phyloP scores from a whole-genome alignment of 2,329 filamentous ascomycete genomes.

The Fonsecaea erecta region DNA sequence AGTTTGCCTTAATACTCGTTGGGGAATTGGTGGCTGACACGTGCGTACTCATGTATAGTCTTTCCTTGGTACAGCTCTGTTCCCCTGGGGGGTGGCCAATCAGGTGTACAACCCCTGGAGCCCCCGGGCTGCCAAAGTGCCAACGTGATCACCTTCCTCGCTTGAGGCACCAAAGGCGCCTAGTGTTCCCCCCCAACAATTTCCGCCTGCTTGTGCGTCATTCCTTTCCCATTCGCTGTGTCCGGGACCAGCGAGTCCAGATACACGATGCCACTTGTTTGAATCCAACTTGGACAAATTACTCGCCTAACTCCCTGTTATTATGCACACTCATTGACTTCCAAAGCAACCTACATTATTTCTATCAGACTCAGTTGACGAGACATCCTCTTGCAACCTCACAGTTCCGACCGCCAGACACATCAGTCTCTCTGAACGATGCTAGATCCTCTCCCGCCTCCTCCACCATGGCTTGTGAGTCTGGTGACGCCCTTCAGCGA shows the following conservation, averaged over 20 bases:
- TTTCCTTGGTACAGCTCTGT: background rate
- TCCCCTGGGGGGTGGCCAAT: background rate
- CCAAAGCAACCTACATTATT: background rate
- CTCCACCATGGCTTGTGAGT: conserved; percentile 57
- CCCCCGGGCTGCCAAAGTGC: background rate
- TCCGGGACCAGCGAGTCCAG: background rate
- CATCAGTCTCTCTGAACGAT: conserved; percentile 37
- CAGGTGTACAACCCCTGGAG: background rate
- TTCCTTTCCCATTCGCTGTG: conserved; percentile 10
- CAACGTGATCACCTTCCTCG: background rate
- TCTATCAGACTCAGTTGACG: background rate
- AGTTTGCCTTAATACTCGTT: no score
- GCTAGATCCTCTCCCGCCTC: conserved; percentile 52
- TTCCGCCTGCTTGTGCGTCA: conserved; percentile 20
- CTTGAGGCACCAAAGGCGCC: conserved; percentile 1
- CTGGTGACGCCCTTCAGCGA: conserved; percentile 57
- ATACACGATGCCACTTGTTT: conserved; percentile 3
- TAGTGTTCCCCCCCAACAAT: background rate
- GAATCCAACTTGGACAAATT: conserved; percentile 2
- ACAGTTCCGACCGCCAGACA: background rate
- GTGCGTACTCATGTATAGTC: background rate
- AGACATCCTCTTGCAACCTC: background rate
- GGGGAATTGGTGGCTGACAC: background rate
- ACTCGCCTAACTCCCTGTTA: background rate
- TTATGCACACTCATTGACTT: background rate